Base-by-base conservation (phyloP, 2,329 filamentous ascomycete species). In the Monilinia fructicola region DNA sequence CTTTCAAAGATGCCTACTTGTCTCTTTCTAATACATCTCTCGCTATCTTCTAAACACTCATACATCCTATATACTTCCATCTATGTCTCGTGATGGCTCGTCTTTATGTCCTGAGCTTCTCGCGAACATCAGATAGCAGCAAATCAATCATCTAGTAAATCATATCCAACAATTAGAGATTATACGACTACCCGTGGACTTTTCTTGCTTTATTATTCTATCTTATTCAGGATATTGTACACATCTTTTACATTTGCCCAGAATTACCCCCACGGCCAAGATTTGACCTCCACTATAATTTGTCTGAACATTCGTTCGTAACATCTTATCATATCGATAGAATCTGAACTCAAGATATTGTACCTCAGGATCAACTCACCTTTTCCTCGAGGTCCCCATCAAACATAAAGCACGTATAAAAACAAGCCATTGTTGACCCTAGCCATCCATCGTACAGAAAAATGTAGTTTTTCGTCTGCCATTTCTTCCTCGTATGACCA, bases 221-320 rank as follows among this genome's bases (percentile, higher is more conserved):
- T 50, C n/a, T 50, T 31, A 7, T 38, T 18, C 16, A 38, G 23
- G 44, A 35, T 50, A 58, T 26, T 58, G 14, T 55, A 55, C 35
- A 55, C n/a, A 58, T 50, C 21, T 26, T 38, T 26, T 31, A 50
- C 14, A 50, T 38, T 31, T 50, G n/a, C 28, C 44, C 58, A 38
- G n/a, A 38, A 60, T 60, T 60, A 50, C 12, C 16, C 50, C 58
- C 58, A 50, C 16, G 14, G 58, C 58, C 9, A 21, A 21, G 11
- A 21, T 50, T 50, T 26, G 28, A 50, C 44, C 44, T 50, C 10
- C 28, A 60, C 38, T 9, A 12, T 40, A 23, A 60, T 12, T 21
- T n/a, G 16, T 26, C n/a, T 60, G 44, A 38, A 38, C 26, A 48
- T 38, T 12, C n/a, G 28, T 38, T 50, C 58, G 9, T 52, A 26